These are phyloP conservation scores for Ascochyta pisi DNA, from an alignment of 2,329 filamentous ascomycete genomes.

Conservation along the genomic window DNA sequence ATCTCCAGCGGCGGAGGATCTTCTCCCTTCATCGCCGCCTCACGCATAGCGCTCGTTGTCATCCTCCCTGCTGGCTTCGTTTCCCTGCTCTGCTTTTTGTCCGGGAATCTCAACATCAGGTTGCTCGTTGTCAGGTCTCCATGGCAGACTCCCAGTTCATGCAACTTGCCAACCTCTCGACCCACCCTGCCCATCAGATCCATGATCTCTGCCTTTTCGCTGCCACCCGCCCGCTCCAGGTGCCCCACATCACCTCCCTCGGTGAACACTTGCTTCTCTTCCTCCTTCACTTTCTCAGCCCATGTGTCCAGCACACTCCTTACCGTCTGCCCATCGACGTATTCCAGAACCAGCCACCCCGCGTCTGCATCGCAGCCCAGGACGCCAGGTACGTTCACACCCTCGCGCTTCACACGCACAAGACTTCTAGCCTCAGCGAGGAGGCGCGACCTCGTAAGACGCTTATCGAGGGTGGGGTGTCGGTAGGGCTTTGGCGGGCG, in stretches of 20 bases:
- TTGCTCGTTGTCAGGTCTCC: constrained; percentile 98
- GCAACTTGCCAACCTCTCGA: constrained; percentile 73
- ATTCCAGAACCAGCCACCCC: constrained; percentile 63
- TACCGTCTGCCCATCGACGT: constrained; percentile 69
- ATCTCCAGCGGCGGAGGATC: constrained; percentile 15
- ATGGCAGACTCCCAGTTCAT: constrained; percentile 86
- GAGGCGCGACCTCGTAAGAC: constrained; percentile 85
- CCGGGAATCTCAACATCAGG: constrained; percentile 72
- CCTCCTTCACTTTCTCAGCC: constrained; percentile 54
- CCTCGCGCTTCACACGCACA: constrained; percentile 77
- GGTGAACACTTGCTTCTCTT: constrained; percentile 3
- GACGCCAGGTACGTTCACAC: constrained; percentile 81
- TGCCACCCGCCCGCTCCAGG: constrained; percentile 1
- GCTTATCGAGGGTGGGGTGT: constrained; percentile 85
- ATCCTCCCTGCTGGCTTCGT: constrained; percentile 17
- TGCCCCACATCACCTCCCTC: constrained; percentile 10
- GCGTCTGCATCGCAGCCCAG: constrained; percentile 70
- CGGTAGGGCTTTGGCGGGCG: constrained; percentile 90
- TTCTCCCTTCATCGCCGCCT: constrained; percentile 30
- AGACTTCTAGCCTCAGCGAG: constrained; percentile 88
- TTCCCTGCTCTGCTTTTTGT: not conserved
- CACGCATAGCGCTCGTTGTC: constrained; percentile 31
- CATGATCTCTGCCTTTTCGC: constrained; percentile 45
- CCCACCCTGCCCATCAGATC: constrained; percentile 75
- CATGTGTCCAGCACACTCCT: constrained; percentile 72